Percentiles rank a stretch among this genome's conserved stretches.
Evolutionary conservation across 2,329 filamentous ascomycete genomes (phyloP).

Genomic region (Metarhizium humberi): DNA sequence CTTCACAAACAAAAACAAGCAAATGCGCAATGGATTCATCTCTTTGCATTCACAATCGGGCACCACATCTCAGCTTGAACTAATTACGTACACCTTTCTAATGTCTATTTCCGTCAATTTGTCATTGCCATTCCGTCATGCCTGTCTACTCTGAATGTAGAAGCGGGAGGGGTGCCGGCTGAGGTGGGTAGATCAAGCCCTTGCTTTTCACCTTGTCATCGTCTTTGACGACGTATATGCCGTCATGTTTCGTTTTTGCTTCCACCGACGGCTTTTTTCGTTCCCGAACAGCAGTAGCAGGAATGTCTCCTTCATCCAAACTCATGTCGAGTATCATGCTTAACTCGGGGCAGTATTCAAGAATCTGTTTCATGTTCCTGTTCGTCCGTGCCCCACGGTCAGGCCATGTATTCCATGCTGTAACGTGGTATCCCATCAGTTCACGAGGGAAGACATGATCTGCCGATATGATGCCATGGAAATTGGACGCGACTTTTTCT

Average conservation of each 20-base stretch:
- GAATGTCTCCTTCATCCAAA: conserved; percentile 32
- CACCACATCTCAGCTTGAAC: no score
- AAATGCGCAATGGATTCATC: no score
- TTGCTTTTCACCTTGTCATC: neutral
- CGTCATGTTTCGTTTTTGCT: neutral
- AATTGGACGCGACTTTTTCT: conserved; percentile 34
- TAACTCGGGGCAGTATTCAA: conserved; percentile 48
- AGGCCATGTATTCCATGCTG: conserved; percentile 31
- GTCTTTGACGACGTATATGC: neutral
- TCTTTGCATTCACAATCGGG: no score
- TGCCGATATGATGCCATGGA: conserved; percentile 35
- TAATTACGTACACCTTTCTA: no score
- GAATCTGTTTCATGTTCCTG: conserved; percentile 31
- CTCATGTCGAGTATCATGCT: conserved; percentile 49
- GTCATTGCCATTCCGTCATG: no score
- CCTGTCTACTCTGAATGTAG: neutral
- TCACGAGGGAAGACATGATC: conserved; percentile 39
- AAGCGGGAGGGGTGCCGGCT: neutral
- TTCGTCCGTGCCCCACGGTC: conserved; percentile 38
- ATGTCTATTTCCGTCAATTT: no score
- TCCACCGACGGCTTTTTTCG: neutral
- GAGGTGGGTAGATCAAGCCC: neutral
- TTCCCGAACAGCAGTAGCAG: neutral
- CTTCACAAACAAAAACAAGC: no score
- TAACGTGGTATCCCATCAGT: conserved; percentile 46